Evolutionary conservation across 495 filamentous ascomycete species (phyloP).

Genomic region (Xylaria telfairii): DNA sequence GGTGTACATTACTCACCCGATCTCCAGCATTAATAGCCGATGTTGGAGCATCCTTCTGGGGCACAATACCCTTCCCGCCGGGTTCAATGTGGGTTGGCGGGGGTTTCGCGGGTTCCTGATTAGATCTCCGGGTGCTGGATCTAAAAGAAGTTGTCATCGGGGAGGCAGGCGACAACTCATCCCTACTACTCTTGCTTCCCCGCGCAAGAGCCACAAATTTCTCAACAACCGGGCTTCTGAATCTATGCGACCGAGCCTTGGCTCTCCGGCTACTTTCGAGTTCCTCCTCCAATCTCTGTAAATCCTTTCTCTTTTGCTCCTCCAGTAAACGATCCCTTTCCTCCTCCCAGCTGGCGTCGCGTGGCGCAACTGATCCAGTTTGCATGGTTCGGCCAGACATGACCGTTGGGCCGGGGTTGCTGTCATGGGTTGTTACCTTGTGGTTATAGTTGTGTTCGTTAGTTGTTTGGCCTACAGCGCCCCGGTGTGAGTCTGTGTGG

Average conservation of each 20-base stretch:
- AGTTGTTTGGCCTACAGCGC: background rate
- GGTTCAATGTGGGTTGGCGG: slow-evolving; percentile 38
- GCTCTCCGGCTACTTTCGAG: slow-evolving; percentile 40
- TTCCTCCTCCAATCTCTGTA: slow-evolving; percentile 50
- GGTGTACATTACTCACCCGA: slow-evolving; percentile 58
- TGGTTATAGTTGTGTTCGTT: background rate
- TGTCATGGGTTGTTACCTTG: background rate
- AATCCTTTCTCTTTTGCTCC: slow-evolving; percentile 53
- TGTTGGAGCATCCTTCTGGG: slow-evolving; percentile 77
- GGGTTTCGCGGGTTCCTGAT: slow-evolving; percentile 28
- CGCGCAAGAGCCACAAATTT: slow-evolving; percentile 48
- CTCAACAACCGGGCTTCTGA: slow-evolving; percentile 46
- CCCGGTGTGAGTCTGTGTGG: slow-evolving; percentile 30
- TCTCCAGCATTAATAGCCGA: slow-evolving; percentile 86
- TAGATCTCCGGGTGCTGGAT: slow-evolving; percentile 14
- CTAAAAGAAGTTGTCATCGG: slow-evolving; percentile 10
- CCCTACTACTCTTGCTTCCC: slow-evolving; percentile 37
- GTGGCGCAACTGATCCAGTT: background rate
- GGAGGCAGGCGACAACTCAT: slow-evolving; percentile 35
- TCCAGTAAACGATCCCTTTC: slow-evolving; percentile 53
- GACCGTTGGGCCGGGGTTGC: background rate
- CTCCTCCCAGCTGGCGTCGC: slow-evolving; percentile 25
- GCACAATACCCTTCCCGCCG: slow-evolving; percentile 54
- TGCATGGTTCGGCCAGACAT: slow-evolving; percentile 16
- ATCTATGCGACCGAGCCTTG: slow-evolving; percentile 30